A percentile compares a stretch with the other conserved stretches of the same genome.
Conservation (phyloP, 805 yeast genomes). For the Starmerella geochares region DNA sequence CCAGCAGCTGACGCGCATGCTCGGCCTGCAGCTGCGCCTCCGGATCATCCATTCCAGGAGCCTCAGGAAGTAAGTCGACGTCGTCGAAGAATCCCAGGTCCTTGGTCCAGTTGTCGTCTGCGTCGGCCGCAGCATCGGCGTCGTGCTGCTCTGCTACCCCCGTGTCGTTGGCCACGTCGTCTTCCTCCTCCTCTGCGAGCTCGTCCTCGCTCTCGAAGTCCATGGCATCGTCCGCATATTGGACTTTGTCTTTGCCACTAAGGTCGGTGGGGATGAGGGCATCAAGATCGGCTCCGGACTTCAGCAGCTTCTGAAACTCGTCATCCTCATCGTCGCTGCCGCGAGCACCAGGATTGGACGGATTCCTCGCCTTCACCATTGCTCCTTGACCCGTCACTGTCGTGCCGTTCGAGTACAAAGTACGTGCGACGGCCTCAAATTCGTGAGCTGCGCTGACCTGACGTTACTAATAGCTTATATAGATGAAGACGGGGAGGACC, state of each 20-base stretch:
- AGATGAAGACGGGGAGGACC: no score
- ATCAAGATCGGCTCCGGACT: constrained; percentile 26
- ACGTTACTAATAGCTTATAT: no score
- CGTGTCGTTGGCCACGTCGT: constrained; percentile 20
- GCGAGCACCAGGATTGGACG: background rate
- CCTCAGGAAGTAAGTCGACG: constrained; percentile 3
- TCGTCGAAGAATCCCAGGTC: constrained; percentile 28
- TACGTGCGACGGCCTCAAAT: no score
- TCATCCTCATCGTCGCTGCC: constrained; percentile 26
- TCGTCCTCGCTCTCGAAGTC: constrained; percentile 94
- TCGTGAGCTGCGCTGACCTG: no score
- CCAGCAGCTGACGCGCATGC: constrained; percentile 16
- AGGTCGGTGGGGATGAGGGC: constrained; percentile 29
- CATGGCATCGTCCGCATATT: constrained; percentile 83
- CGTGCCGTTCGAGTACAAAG: background rate
- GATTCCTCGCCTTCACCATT: background rate
- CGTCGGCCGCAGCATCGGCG: constrained; percentile 19
- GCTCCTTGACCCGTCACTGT: background rate
- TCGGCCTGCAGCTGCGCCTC: constrained; percentile 10
- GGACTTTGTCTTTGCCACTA: constrained; percentile 42
- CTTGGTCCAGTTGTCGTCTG: constrained; percentile 32
- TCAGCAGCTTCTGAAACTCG: constrained; percentile 30
- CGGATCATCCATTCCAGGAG: background rate
- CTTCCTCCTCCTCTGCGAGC: constrained; percentile 75
- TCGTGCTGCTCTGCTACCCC: constrained; percentile 19